Evolutionary conservation across 176 grass and related monocot species (phyloP), one percentile per base, ranked within the genome.

Genomic region (Oryza australiensis): DNA sequence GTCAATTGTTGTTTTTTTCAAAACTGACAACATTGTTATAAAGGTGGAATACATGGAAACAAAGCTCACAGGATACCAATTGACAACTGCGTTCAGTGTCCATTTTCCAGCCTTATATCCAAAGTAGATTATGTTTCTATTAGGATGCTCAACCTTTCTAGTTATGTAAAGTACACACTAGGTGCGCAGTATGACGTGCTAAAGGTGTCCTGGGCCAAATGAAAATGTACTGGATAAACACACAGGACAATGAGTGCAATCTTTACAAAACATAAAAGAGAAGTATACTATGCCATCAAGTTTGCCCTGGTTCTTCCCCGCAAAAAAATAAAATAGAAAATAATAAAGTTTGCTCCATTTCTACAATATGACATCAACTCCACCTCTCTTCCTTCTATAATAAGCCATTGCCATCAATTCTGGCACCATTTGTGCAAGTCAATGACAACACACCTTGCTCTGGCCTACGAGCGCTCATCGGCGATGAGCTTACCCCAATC

Each of bases 51-150:
- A 33, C 46, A 26, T 22, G 18, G 34, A 80, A 74, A 68, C 32
- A 84, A 75, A 73, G 11, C 29, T 63, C 53, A 71, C 29, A 87
- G 28, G 46, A 40, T 49, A 65, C 15, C 22, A 26, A 57, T 64
- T 66, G 30, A 72, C 42, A 27, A 48, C 5, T 28, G 32, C 10
- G 9, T 22, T 5, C 49, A 24, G 29, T 20, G 24, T 35, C 20
- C n/a, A 37, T 40, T 64, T 72, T 83, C 33, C 75, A 41, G 43
- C 22, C 28, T 74, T 68, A 27, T 62, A 63, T 67, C n/a, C 64
- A 59, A n/a, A 38, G 45, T 66, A 83, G 27, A 88, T 38, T 42
- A 46, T 62, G 22, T 35, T 57, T 55, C 45, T 73, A 23, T 30
- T 34, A 69, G 37, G 40, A 24, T 82, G 23, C 67, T 33, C 64